Percentiles rank a stretch among this genome's conserved stretches.
Evolutionary conservation across 345 rosid species (phyloP).

Genomic region (Boechera divaricarpa): DNA sequence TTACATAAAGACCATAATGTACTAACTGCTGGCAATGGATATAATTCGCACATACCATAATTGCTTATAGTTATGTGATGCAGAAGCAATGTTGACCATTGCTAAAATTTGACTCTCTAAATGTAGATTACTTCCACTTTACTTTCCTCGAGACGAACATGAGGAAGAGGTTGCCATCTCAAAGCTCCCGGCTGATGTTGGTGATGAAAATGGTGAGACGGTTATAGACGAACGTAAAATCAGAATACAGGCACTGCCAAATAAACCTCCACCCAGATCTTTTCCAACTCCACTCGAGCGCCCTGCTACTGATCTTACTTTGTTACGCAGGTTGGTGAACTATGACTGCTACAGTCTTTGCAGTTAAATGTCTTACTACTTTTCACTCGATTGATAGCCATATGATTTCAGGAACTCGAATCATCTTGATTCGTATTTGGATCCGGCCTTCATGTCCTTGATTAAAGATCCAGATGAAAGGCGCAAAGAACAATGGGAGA

Average conservation of each 20-base stretch:
- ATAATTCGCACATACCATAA: background rate
- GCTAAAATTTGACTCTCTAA: slow-evolving; percentile 30
- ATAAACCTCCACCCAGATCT: slow-evolving; percentile 62
- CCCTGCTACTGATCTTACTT: slow-evolving; percentile 75
- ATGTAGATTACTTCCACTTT: slow-evolving; percentile 90
- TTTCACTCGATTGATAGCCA: slow-evolving; percentile 9
- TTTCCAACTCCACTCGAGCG: slow-evolving; percentile 64
- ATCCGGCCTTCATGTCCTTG: slow-evolving; percentile 97
- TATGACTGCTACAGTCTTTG: slow-evolving; percentile 18
- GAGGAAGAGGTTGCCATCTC: slow-evolving; percentile 88
- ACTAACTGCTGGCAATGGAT: background rate
- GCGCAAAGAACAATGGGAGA: slow-evolving; percentile 96
- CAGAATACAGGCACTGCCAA: slow-evolving; percentile 91
- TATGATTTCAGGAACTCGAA: slow-evolving; percentile 71
- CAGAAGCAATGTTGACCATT: slow-evolving; percentile 19
- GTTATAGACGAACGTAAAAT: slow-evolving; percentile 94
- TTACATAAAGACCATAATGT: slow-evolving; percentile 21
- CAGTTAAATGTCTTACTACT: background rate
- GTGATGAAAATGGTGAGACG: slow-evolving; percentile 99
- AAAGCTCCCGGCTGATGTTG: slow-evolving; percentile 96
- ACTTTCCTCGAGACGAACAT: slow-evolving; percentile 94
- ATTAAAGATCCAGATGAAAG: slow-evolving; percentile 97
- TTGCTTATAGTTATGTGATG: slow-evolving; percentile 20
- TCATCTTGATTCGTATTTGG: slow-evolving; percentile 83
- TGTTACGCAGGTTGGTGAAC: slow-evolving; percentile 78